Evolutionary conservation across 2,329 filamentous ascomycete species (phyloP), one percentile per base, ranked within the genome.

Genomic region (Exutisphaerella laricina): DNA sequence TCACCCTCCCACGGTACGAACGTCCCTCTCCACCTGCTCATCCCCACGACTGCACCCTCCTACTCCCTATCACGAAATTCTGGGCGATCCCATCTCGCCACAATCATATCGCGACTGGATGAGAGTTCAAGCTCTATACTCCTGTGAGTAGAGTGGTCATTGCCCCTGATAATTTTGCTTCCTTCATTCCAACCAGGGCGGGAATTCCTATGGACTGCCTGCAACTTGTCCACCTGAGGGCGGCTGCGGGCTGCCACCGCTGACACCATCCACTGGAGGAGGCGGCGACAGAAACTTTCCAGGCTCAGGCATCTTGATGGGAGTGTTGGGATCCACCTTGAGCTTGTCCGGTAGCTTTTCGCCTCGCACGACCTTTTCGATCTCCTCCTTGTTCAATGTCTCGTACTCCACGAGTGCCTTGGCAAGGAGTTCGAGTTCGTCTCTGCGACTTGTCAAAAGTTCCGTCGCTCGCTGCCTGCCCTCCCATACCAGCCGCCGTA

Each of bases 361-460:
- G 25, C 92, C 92, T 39, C 78, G 79, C 51, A 98, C 82, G 4
- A 97, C 86, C 70, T 85, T 87, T 65, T 89, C 81, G 50, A 97
- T 94, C 66, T 98, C 92, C 3, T 84, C 81, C 65, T 84, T 85
- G 64, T 85, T 84, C 39, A 98, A 70, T 0, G 88, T 96, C 72
- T 98, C 92, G 65, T 96, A 97, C 66, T 96, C 83, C 23, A 98
- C 80, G 7, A 98, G 75, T 4, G 89, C 92, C 59, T 89, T 82
- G 20, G 92, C 90, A 7, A 98, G 72, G 8, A 87, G 72, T 57
- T 98, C 90, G 5, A 98, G 76, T 65, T 95, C 90, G 46, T 84
- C 82, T 43, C 88, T 80, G 63, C 85, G 87, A 25, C 79, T 77
- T 1, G 75, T 78, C 34, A 98, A 69, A 4, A 97, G 73, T 34